Evolutionary conservation across 441 rosid genomes (phyloP).

Genomic region (Erodium trifolium): DNA sequence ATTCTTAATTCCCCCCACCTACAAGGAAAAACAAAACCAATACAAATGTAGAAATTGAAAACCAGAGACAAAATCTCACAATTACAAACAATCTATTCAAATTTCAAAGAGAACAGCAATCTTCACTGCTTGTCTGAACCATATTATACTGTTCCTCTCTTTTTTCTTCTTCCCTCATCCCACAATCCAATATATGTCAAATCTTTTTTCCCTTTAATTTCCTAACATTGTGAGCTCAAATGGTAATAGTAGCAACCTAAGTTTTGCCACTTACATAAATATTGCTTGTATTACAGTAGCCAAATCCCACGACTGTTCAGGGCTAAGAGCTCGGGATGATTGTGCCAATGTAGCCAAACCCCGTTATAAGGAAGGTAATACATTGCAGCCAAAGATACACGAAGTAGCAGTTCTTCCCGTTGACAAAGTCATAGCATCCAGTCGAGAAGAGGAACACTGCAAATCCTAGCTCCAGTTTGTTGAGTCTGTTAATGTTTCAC

Average conservation of each 20-base stretch:
- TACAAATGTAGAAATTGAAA: neutral
- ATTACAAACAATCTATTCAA: neutral
- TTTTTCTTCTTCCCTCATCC: too few relatives aligned
- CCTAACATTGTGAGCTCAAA: neutral
- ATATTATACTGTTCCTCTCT: neutral
- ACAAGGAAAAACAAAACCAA: neutral
- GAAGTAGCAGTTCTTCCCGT: constrained; percentile 61
- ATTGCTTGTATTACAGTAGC: neutral
- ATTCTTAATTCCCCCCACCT: neutral
- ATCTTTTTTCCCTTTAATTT: neutral
- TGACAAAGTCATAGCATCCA: constrained; percentile 61
- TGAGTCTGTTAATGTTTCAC: constrained; percentile 33
- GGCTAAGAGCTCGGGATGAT: constrained; percentile 36
- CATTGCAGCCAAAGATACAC: constrained; percentile 57
- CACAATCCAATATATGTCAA: too few relatives aligned
- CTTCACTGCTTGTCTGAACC: neutral
- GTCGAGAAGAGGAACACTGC: constrained; percentile 65
- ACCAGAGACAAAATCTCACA: neutral
- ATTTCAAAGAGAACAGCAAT: neutral
- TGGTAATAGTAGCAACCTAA: neutral
- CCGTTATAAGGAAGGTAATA: constrained; percentile 62
- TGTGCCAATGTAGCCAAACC: constrained; percentile 79
- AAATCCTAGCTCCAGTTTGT: constrained; percentile 53
- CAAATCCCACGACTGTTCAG: neutral
- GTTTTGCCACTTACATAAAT: neutral